A percentile compares a stretch with the other conserved stretches of the same genome.
Conservation (phyloP, 2,329 filamentous ascomycete genomes). For the Verticillium alfalfae region DNA sequence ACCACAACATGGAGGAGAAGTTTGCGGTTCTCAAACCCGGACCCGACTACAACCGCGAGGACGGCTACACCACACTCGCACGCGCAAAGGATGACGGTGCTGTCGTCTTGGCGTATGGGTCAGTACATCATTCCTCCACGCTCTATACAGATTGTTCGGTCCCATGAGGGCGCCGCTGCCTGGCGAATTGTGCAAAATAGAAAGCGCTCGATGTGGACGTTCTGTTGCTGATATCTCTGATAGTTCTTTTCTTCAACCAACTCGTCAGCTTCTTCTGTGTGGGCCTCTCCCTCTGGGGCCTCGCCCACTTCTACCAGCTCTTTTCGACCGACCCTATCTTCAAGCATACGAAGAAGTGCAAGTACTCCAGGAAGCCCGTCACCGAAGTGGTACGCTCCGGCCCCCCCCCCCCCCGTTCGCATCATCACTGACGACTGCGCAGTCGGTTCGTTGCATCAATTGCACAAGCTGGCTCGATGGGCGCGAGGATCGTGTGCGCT, state of each 20-base stretch:
- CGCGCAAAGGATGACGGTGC: conserved; percentile 67
- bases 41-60: conserved; percentile 41
- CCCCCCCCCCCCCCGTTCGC: background rate
- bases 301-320: conserved; percentile 58
- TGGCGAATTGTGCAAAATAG: no score
- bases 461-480: conserved; percentile 49
- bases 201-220: no score
- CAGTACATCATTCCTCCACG: conserved; percentile 12
- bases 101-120: conserved; percentile 68
- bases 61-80: conserved; percentile 64
- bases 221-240: background rate
- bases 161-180: no score
- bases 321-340: conserved; percentile 62
- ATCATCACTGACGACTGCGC: background rate
- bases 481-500: conserved; percentile 30
- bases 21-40: conserved; percentile 61
- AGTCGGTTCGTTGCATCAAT: conserved; percentile 40
- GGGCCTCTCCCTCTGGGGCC: conserved; percentile 58
- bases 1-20: conserved; percentile 68
- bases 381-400: conserved; percentile 55
- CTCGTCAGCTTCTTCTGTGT: conserved; percentile 61
- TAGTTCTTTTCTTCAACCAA: conserved; percentile 57
- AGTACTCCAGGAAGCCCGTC: conserved; percentile 59
- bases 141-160: no score
- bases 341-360: conserved; percentile 64